Conservation (phyloP, 768 basidiomycete species). For the Postia placenta region DNA sequence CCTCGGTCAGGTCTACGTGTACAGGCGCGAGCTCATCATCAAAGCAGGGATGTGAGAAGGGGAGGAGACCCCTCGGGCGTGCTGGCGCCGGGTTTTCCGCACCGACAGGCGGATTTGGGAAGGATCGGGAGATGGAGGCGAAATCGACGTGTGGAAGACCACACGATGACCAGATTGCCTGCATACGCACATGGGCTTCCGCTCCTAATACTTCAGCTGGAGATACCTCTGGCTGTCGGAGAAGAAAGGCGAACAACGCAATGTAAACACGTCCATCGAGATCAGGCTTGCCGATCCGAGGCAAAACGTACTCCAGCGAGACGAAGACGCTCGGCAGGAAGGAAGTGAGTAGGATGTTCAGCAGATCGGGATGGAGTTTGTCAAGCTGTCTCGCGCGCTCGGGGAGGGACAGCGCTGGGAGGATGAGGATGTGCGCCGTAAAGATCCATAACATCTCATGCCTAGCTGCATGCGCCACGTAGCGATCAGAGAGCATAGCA, state of each 20-base stretch:
- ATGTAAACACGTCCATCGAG: slow-evolving; percentile 50
- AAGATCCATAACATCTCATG: slow-evolving; percentile 30
- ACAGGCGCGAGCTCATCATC: slow-evolving; percentile 34
- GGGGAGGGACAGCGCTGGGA: slow-evolving; percentile 30
- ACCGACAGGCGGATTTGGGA: background rate
- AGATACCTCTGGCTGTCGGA: slow-evolving; percentile 16
- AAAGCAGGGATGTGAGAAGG: slow-evolving; percentile 35
- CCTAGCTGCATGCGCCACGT: background rate
- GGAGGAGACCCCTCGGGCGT: slow-evolving; percentile 23
- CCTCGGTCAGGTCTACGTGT: slow-evolving; percentile 19
- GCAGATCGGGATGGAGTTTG: slow-evolving; percentile 19
- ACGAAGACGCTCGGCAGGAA: slow-evolving; percentile 40
- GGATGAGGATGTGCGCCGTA: slow-evolving; percentile 32
- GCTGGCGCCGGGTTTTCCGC: background rate
- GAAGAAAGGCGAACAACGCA: slow-evolving; percentile 34
- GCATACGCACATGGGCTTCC: slow-evolving; percentile 17
- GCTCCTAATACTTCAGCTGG: slow-evolving; percentile 25
- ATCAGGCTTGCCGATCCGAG: slow-evolving; percentile 29
- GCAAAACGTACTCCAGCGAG: slow-evolving; percentile 17
- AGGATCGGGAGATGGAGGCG: slow-evolving; percentile 18
- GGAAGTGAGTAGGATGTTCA: slow-evolving; percentile 21
- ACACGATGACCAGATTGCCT: slow-evolving; percentile 19
- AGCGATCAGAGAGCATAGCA: background rate
- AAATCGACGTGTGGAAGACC: slow-evolving; percentile 20
- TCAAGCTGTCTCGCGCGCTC: slow-evolving; percentile 31